Evolutionary conservation across 2,329 filamentous ascomycete genomes (phyloP), one percentile per base, ranked within the genome.

Genomic region (Pseudogymnoascus sp.): DNA sequence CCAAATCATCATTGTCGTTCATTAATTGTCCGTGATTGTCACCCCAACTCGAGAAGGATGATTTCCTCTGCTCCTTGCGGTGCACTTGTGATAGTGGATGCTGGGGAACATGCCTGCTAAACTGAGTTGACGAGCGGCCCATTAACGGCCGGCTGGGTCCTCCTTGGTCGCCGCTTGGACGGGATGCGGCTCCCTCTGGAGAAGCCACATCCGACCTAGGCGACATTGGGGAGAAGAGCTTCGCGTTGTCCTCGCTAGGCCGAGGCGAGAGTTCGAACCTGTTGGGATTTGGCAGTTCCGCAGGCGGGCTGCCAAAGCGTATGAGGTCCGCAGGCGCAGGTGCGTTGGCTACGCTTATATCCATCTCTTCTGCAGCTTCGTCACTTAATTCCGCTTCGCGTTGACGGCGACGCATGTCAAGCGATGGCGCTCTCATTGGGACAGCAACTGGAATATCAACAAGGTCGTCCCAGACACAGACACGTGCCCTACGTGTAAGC

Each of bases 381-480:
- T 73, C 75, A 62, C 71, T 75, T 14, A 75, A 65, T 64, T 79
- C 80, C 62, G 75, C 77, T 61, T 83, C 83, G 69, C 81, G 80
- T 25, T 61, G 60, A 62, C 85, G 86, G 63, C 90, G 85, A 65
- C 88, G 87, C 79, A 91, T 88, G 72, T 98, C 93, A n/a, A 87
- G 87, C 4, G 90, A 93, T 6, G 93, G 90, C 7, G 85, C 85
- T 61, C 90, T 87, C 81, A 99, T 88, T 23, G 93, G 93, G 34
- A 97, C 92, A 2, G 93, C 95, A 60, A 98, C 89, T 1, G 95
- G 95, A 14, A 99, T 90, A 71, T 99, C 95, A 21, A 99, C 95
- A 21, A 98, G 80, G 73, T 99, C 95, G 73, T 99, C 95, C 95
- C 95, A 99, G 11, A 99, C 93, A 71, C 92, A 96, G 16, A 99